These are phyloP conservation scores for Acacia acuminata DNA, from an alignment of 306 rosid species.

Conservation along the genomic window DNA sequence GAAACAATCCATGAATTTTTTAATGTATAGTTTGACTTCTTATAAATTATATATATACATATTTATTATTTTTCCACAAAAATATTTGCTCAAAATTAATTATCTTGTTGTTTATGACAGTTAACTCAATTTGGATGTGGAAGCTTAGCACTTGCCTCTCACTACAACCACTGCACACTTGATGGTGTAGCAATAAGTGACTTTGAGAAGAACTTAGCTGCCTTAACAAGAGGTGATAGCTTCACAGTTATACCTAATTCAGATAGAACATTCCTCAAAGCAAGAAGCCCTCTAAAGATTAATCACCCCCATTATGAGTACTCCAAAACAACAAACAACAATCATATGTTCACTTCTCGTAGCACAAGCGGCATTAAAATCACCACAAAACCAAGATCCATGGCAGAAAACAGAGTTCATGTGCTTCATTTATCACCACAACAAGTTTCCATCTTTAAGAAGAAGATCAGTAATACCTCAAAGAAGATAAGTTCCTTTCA, in stretches of 20 bases:
- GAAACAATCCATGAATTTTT: background rate
- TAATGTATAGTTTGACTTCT: background rate
- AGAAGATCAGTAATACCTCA: background rate
- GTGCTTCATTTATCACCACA: conserved; percentile 40
- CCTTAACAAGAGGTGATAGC: conserved; percentile 44
- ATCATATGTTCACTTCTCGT: conserved; percentile 26
- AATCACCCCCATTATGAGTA: conserved; percentile 55
- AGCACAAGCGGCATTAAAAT: conserved; percentile 18
- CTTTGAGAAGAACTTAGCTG: conserved; percentile 49
- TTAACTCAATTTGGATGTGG: conserved; percentile 61
- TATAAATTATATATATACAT: no score
- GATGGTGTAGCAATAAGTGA: conserved; percentile 51
- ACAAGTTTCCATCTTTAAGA: conserved; percentile 35
- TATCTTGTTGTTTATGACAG: conserved; percentile 32
- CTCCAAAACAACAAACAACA: conserved; percentile 24
- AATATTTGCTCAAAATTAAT: background rate
- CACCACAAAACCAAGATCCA: background rate
- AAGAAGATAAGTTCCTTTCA: conserved; percentile 45
- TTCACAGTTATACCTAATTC: conserved; percentile 36
- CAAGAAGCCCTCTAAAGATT: conserved; percentile 52
- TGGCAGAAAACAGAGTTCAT: conserved; percentile 16
- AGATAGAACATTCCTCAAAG: conserved; percentile 46
- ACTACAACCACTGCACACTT: conserved; percentile 53
- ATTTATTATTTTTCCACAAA: background rate
- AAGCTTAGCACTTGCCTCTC: conserved; percentile 54